phyloP scores from a whole-genome alignment of 768 basidiomycete genomes.

The Mycena vitilis region DNA sequence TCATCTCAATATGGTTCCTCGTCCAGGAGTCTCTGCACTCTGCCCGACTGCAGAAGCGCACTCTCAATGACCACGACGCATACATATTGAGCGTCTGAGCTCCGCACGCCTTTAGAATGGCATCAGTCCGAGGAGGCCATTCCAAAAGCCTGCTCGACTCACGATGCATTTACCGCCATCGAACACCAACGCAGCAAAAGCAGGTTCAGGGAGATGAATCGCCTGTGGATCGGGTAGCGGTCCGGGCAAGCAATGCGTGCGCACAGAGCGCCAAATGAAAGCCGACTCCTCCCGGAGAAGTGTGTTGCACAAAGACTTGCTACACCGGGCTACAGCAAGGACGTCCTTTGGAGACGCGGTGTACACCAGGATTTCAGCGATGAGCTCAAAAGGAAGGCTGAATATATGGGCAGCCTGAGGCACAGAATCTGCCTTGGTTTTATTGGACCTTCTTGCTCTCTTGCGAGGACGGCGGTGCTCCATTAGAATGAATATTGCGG shows the following conservation, averaged over 20 bases:
- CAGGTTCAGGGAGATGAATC: conserved; percentile 53
- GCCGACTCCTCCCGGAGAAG: conserved; percentile 57
- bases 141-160: conserved; percentile 23
- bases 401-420: conserved; percentile 18
- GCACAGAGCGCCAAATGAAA: conserved; percentile 71
- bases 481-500: neutral
- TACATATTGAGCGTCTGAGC: conserved; percentile 51
- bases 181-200: conserved; percentile 75
- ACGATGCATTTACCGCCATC: conserved; percentile 69
- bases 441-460: conserved; percentile 9
- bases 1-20: neutral
- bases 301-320: conserved; percentile 62
- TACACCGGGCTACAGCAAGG: conserved; percentile 69
- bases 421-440: neutral
- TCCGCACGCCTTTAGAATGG: conserved; percentile 50
- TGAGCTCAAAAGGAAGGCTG: conserved; percentile 68
- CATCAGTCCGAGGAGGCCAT: neutral
- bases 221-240: conserved; percentile 55
- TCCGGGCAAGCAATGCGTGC: conserved; percentile 46
- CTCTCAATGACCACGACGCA: conserved; percentile 59
- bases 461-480: conserved; percentile 24
- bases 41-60: conserved; percentile 55
- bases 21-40: conserved; percentile 22
- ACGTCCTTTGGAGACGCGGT: conserved; percentile 66
- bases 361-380: conserved; percentile 69